Percentiles rank a stretch among this genome's conserved stretches.
Evolutionary conservation across 371 early-diverging fungal genomes (phyloP).

Genomic region (Polyrhizophydium stewartii): DNA sequence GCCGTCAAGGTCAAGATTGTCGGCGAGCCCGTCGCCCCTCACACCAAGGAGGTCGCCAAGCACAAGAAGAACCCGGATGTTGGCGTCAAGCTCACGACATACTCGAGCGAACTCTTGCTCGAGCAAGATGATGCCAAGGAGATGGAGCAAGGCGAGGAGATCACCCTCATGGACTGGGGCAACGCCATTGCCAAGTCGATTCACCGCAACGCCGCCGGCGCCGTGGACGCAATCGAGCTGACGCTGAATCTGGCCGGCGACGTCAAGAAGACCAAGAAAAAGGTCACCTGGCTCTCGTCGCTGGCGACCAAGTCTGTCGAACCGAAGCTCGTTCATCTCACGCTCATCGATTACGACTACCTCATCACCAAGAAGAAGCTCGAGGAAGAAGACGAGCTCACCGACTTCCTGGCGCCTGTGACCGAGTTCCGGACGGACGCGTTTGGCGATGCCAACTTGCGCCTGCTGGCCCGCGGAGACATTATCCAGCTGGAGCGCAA

Average conservation of each 20-base stretch:
- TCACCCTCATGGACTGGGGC: conserved; percentile 99
- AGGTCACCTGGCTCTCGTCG: conserved; percentile 94
- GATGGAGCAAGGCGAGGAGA: conserved; percentile 84
- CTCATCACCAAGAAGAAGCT: conserved; percentile 97
- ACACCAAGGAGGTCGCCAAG: conserved; percentile 68
- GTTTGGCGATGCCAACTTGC: conserved; percentile 47
- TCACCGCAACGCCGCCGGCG: conserved; percentile 21
- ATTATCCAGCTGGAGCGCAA: conserved; percentile 98
- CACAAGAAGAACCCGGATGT: conserved; percentile 96
- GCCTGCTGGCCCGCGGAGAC: conserved; percentile 59
- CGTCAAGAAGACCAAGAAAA: conserved; percentile 98
- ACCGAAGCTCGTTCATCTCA: conserved; percentile 51
- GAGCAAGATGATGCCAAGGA: conserved; percentile 88
- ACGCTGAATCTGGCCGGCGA: conserved; percentile 92
- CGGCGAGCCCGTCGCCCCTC: conserved; percentile 37
- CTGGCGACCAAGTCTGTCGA: conserved; percentile 47
- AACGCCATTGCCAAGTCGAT: conserved; percentile 86
- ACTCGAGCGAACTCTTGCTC: conserved; percentile 72
- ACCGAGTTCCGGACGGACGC: conserved; percentile 73
- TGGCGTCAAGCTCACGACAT: conserved; percentile 85
- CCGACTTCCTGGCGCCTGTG: conserved; percentile 82
- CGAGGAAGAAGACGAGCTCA: conserved; percentile 88
- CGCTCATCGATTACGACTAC: conserved; percentile 90
- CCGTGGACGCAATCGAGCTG: conserved; percentile 30
- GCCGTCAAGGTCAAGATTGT: conserved; percentile 64